Evolutionary conservation across 1,284 basidiomycete species (phyloP), one percentile per base, ranked within the genome.

Genomic region (Austroboletus novae-zelandiae): DNA sequence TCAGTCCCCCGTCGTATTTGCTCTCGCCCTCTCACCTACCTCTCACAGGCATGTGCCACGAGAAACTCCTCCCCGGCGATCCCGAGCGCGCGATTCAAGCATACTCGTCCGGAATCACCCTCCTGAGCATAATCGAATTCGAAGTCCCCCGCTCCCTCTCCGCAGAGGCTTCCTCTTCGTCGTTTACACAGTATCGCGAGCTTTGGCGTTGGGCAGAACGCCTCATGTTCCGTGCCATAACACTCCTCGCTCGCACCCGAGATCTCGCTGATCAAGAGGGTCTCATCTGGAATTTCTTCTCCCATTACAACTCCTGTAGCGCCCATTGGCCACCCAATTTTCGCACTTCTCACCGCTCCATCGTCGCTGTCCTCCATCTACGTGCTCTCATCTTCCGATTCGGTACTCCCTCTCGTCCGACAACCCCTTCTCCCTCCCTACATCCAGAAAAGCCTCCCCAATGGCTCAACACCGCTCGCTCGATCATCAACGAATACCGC

Each of bases 161-260:
- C 39, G 48, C 70, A 7, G 72, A 51, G 51, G 71, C 32, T 70
- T 75, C 56, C 68, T 71, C 47, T 34, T 69, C 74, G 9, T 74
- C 81, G 3, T 91, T 91, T 61, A 66, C 71, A 5, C 77, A 75
- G 40, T 81, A 84, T 43, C 80, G 82, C 23, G 89, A 91, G 57
- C 73, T 90, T 9, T 91, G 89, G 89, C 74, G 87, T 50, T 91
- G 89, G 89, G 74, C 77, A 3, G 89, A 91, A 60, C 74, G 81
- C 30, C 71, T 88, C 25, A 69, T 90, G n/a, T 86, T 86, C 73
- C 77, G 89, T 15, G 80, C 80, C 5, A 75, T 86, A 49, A 70
- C 83, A 3, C 66, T 89, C 1, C 75, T 79, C 27, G 72, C 85
- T 1, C 79, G 68, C 20, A 75, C 70, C 6, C 77, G 64, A 57